Evolutionary conservation across 83 land plant species (phyloP), one percentile per base, ranked within the genome.

Genomic region (Picea mariana): DNA sequence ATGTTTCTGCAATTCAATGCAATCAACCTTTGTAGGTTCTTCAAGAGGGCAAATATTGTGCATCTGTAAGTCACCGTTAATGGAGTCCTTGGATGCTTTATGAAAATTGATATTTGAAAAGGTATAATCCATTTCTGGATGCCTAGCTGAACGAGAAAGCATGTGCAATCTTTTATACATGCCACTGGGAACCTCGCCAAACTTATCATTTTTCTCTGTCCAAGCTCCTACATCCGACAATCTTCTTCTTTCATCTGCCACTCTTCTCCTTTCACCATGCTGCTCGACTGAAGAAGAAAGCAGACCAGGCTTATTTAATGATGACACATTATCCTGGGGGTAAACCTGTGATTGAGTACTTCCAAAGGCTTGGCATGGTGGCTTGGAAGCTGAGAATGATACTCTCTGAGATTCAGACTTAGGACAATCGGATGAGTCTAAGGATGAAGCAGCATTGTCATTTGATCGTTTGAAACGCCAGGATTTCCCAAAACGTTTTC

Each of bases 331-430:
- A 26, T 55, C 79, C 62, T 76, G 79, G 31, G 79, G 79, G 17
- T 76, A 76, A 76, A 76, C 79, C 38, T 76, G 79, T 76, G 79
- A 76, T 55, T 76, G 62, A 55, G 79, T 34, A 76, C 62, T 76
- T 76, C 79, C 79, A 76, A 55, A 76, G 18, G 79, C 34, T 55
- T 76, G 79, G 27, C 77, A 75, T 44, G 77, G 77, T 15, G 23
- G 27, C 77, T 75, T 75, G 15, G 77, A 75, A 75, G 60, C 77
- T 75, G 77, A 21, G 27, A 75, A 49, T 23, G 77, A 75, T 3
- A 49, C 1, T 49, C 77, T 75, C 60, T 75, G 77, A 24, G 27
- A 75, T 49, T 75, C 77, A 47, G 59, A 44, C 60, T 49, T 52
- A 47, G 27, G n/a, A 75, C 13, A 16, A 44, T 75, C 77, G 23